Percentiles rank a stretch among this genome's conserved stretches.
phyloP scores from a whole-genome alignment of 495 filamentous ascomycete genomes.

The Neurospora africana region DNA sequence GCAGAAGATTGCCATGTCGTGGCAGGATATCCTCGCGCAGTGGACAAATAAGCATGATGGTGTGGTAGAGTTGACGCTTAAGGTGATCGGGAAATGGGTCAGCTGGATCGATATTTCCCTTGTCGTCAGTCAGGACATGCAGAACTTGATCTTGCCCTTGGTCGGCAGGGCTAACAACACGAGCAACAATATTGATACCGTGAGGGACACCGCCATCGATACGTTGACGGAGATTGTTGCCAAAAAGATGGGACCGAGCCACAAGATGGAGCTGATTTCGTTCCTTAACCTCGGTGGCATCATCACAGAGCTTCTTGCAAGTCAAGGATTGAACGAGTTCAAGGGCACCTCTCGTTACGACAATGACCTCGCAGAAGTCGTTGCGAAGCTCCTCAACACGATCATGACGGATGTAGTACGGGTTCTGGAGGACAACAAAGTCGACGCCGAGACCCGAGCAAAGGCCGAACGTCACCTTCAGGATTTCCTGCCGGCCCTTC shows the following conservation, averaged over 20 bases:
- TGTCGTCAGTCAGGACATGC: constrained; percentile 77
- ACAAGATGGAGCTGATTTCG: constrained; percentile 88
- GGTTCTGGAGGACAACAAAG: constrained; percentile 47
- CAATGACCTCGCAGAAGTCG: constrained; percentile 84
- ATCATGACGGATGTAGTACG: constrained; percentile 75
- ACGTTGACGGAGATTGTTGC: constrained; percentile 89
- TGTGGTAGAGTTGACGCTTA: constrained; percentile 77
- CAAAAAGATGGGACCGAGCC: constrained; percentile 91
- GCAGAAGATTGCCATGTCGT: constrained; percentile 71
- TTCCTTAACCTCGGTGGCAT: constrained; percentile 80
- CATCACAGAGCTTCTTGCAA: constrained; percentile 68
- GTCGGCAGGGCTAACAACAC: constrained; percentile 45
- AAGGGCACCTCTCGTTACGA: constrained; percentile 79
- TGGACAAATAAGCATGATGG: constrained; percentile 65
- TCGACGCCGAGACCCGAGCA: constrained; percentile 42
- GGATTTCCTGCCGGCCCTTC: constrained; percentile 69
- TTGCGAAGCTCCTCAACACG: constrained; percentile 93
- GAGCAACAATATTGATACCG: constrained; percentile 49
- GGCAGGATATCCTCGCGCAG: constrained; percentile 78
- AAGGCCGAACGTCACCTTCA: constrained; percentile 67
- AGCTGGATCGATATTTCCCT: constrained; percentile 96
- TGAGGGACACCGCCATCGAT: constrained; percentile 79
- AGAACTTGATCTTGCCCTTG: constrained; percentile 72
- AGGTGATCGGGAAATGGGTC: constrained; percentile 86
- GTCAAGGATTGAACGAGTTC: constrained; percentile 63